Base-by-base conservation (phyloP, 371 early-diverging fungal genomes). In the Mycotypha africana region DNA sequence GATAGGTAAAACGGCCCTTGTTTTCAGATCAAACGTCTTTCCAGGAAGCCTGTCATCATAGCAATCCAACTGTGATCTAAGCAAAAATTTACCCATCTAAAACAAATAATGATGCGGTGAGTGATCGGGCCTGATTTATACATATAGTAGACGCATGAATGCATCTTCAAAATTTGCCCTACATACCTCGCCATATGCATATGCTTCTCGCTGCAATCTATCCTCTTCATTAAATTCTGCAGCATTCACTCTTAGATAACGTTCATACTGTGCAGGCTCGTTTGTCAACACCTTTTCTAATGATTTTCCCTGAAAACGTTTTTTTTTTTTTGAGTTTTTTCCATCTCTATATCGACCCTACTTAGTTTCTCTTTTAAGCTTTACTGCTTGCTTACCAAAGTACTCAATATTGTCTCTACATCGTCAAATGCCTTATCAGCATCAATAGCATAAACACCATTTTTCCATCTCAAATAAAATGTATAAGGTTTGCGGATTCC, bases 1-100 rank as follows among this genome's bases (percentile, higher is more conserved):
- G 35, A 96, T 78, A 0, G 93, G 82, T 19, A 92, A 63, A 10
- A 84, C 78, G 0, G 95, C 95, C 10, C 97, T 80, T 4, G 95
- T 93, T 56, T 97, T 97, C 10, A 97, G 62, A 70, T 97, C 97
- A 78, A 95, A 96, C 1, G 88, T 85, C 34, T 76, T 69, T 21
- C 82, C 75, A 5, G 89, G 89, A 22, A 97, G 63, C 7, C 81
- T 51, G 9, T 77, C 66, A 58, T 95, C 82, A 34, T 77, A 63
- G 52, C 95, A 94, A 68, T 97, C 97, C 30, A 95, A 61, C 63
- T 97, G 96, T 11, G 95, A 87, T 40, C 97, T 80, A 35, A 97
- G 66, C 25, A 95, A 50, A 47, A 97, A 83, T 12, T 81, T 59
- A 24, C 64, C 77, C n/a, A n/a, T n/a, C n/a, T n/a, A n/a, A n/a